Base-by-base conservation (phyloP, 148 eudicot genomes). In the Simmondsia chinensis region DNA sequence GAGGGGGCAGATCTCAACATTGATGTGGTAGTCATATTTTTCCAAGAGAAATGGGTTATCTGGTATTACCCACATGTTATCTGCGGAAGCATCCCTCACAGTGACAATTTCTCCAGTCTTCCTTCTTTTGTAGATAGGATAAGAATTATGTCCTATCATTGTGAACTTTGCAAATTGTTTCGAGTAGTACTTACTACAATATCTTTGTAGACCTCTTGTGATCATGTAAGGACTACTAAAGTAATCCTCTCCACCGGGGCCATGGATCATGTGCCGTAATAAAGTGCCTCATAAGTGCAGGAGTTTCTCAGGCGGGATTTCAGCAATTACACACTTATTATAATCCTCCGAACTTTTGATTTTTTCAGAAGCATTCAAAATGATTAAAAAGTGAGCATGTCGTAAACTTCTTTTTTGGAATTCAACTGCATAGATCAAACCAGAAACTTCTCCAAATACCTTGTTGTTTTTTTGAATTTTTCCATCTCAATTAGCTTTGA, bases 241-340 rank as follows among this genome's bases (percentile, higher is more conserved):
- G 4, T 60, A 57, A 6, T 15, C 2, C 0, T 4, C 18, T 2
- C 76, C 64, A 24, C 71, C 59, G 0, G 71, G 71, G 2, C 63
- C 70, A 26, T 68, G 73, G 56, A 68, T 66, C 71, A 65, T 71
- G 5, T 61, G 72, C 6, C 14, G 50, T 0, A 23, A 8, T 0
- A 65, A 63, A 7, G 37, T 10, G 0, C 5, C 2, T 26, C 40
- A 18, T 0, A 66, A 8, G 2, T 37, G 31, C 0, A 58, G 58
- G 0, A 49, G 6, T 9, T 33, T 18, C 2, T 4, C 1, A 27
- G 42, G 7, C 0, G 50, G 66, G 0, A 64, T 9, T 24, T 64
- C 50, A 2, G 50, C 59, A 15, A 26, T 12, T 0, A 55, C 34
- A 10, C 18, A 9, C 0, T 6, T 1, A 33, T 64, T 58, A 44